Base-by-base conservation (phyloP, 2,329 filamentous ascomycete genomes). In the Fusarium chuoi region DNA sequence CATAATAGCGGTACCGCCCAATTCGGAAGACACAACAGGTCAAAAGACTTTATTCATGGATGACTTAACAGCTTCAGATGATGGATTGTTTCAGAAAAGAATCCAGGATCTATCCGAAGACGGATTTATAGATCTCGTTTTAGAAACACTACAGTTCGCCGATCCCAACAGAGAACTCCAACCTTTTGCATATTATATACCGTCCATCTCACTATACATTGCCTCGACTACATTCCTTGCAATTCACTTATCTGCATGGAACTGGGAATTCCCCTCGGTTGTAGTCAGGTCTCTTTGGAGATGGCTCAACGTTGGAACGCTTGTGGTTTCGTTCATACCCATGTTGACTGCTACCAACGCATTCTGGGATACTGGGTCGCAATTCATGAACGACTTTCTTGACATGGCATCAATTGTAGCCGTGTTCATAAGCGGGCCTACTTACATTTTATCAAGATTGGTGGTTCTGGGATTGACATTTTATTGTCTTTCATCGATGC, bases 21-120 rank as follows among this genome's bases (percentile, higher is more conserved):
- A n/a, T 15, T 0, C 0, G 2, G 6, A 3, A 6, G 0, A 0
- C 5, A 5, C 13, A 10, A 0, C 38, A 1, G 1, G 13, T 20
- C 10, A 17, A n/a, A n/a, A n/a, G n/a, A n/a, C 8, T 9, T 0
- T 24, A 3, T 44, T 20, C 3, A 62, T 62, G 39, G 59, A 62
- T 30, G 38, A 55, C 3, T 5, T 55, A 2, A 6, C 7, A 5
- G 15, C 1, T 10, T 18, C 3, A 1, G 3, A 42, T 1, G 0
- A 9, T 1, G 0, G 0, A 11, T 10, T 54, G 9, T 6, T 3
- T 1, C 3, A 3, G 2, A 7, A 13, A 35, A 61, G 36, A 22
- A 15, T 18, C 3, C 0, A 6, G 6, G 28, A 60, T 8, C 5
- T 26, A 13, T n/a, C 20, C 7, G 2, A 0, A 0, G 22, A 39